Evolutionary conservation across 2,329 filamentous ascomycete species (phyloP).

Genomic region (Trichoderma guizhouense): DNA sequence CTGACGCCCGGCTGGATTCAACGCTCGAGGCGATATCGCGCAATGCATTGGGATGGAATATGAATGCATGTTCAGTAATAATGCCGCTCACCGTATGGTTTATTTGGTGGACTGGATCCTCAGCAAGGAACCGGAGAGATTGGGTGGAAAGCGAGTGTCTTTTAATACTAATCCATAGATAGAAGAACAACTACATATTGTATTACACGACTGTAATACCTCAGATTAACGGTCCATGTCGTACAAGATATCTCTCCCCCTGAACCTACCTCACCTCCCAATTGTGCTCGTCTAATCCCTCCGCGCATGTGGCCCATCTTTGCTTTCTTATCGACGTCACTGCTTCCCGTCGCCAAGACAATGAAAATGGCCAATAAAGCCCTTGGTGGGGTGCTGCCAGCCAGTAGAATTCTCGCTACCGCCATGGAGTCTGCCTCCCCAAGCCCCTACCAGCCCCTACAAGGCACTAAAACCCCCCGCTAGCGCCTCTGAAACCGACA

Average conservation of each 20-base stretch:
- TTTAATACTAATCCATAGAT: neutral
- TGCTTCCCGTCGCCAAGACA: conserved; percentile 16
- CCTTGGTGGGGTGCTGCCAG: conserved; percentile 2
- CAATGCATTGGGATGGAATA: neutral
- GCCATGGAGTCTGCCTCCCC: conserved; percentile 9
- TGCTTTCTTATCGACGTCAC: conserved; percentile 16
- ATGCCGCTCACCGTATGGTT: neutral
- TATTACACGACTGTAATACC: neutral
- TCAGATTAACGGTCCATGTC: neutral
- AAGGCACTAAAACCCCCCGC: conserved; percentile 10
- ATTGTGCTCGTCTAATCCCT: neutral
- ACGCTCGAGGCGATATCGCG: neutral
- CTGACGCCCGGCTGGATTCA: neutral
- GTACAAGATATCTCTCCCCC: neutral
- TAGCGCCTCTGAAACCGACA: conserved; percentile 18
- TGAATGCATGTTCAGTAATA: neutral
- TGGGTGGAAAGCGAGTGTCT: neutral
- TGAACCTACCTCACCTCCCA: neutral
- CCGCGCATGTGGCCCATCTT: neutral
- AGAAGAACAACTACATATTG: neutral
- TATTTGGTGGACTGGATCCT: neutral
- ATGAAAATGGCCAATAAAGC: neutral
- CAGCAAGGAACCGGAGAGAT: neutral
- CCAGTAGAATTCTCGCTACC: neutral
- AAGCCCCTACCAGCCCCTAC: conserved; percentile 1